These are phyloP conservation scores for Clathrospora elynae DNA, from an alignment of 2,329 filamentous ascomycete species.

Conservation along the genomic window DNA sequence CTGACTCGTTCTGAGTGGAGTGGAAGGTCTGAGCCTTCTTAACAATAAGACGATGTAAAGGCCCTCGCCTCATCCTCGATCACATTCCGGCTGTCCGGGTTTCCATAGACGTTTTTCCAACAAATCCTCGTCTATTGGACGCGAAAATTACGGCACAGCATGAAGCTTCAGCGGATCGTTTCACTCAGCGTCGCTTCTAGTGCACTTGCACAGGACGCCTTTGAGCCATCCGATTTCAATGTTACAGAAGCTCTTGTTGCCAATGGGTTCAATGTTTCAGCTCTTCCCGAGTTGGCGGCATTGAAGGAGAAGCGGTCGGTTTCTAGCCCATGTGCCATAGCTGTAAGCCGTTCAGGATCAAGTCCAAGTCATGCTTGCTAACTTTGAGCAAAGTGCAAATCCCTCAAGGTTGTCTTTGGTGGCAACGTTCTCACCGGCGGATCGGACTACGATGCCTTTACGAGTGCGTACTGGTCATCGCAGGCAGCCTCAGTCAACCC, in stretches of 20 bases:
- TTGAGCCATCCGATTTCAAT: conserved; percentile 16
- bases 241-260: conserved; percentile 19
- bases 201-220: conserved; percentile 5
- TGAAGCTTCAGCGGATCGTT: background rate
- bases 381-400: conserved; percentile 4
- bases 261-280: conserved; percentile 19
- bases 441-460: conserved; percentile 18
- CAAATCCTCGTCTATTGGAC: too few relatives aligned
- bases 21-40: too few relatives aligned
- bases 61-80: too few relatives aligned
- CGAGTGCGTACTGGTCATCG: conserved; percentile 22
- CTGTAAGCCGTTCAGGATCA: conserved; percentile 12
- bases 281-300: conserved; percentile 13
- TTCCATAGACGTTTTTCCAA: too few relatives aligned
- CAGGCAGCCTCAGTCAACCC: conserved; percentile 21
- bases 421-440: conserved; percentile 13
- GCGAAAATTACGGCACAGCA: background rate
- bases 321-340: conserved; percentile 12
- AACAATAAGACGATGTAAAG: too few relatives aligned
- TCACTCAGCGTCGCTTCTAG: background rate
- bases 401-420: conserved; percentile 16
- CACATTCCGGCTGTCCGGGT: too few relatives aligned
- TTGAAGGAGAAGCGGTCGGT: conserved; percentile 2
- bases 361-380: background rate
- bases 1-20: too few relatives aligned